Base-by-base conservation (phyloP, 768 basidiomycete species). In the Fibroporia radiculosa region DNA sequence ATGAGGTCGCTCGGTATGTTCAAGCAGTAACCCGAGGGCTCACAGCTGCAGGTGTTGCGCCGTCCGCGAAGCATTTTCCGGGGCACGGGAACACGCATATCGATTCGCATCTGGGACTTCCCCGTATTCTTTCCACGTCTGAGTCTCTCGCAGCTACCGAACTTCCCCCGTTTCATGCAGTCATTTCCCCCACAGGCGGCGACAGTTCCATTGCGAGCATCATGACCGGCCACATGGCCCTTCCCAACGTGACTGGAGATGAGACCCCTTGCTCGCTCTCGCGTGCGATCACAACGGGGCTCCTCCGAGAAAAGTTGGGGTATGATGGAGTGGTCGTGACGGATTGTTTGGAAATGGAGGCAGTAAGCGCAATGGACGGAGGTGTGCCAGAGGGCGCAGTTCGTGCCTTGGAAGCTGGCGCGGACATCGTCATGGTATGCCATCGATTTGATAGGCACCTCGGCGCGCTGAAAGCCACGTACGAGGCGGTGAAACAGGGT, bases 281-380 rank as follows among this genome's bases (percentile, higher is more conserved):
- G 1, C 58, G 62, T 1, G 53, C 53, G 32, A 70, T 82, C 20
- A 79, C 76, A 22, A 77, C 67, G 0, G 72, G 62, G 12, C 56
- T 84, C 11, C 62, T 84, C 33, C 69, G 79, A 34, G 58, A 62
- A 2, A 66, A 73, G 32, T 49, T 85, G 54, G 64, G 65, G 0
- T 86, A 72, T 58, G 39, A 64, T 3, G 82, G 82, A 0, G 72
- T 85, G 28, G 60, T 83, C 18, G 82, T 84, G 23, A 84, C 84
- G 1, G 84, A 85, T 56, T 85, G 84, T 54, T 62, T 86, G 19
- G 83, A 85, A 62, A 85, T 87, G 84, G 79, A 79, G 38, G 82
- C 84, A 10, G 73, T 85, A 13, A n/a, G 10, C 10, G 71, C 77
- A 0, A 66, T 71, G 23, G 63, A 64, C 14, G 64, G 69, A 48